Conservation (phyloP, 139 green algal species). For the Tetraselmis striata region DNA sequence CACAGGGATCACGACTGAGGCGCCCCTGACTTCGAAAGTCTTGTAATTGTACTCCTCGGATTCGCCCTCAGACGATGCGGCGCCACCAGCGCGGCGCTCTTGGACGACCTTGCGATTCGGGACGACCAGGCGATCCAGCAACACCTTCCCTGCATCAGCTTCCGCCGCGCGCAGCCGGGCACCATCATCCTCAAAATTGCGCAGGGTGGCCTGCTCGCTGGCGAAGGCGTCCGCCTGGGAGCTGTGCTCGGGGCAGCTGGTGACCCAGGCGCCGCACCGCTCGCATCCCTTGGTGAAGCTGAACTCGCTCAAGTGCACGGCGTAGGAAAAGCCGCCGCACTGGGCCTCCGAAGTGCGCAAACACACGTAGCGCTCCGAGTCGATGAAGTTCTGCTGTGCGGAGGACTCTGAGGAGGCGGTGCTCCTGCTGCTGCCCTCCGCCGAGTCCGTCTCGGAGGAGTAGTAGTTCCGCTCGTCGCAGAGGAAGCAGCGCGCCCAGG, state of each 20-base stretch:
- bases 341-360: not conserved
- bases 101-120: no score
- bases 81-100: no score
- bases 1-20: no score
- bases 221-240: not conserved
- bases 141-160: no score
- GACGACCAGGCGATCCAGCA: no score
- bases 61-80: no score
- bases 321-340: not conserved
- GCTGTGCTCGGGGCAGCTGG: not conserved
- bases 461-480: not conserved
- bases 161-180: no score
- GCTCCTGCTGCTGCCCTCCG: not conserved
- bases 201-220: not conserved
- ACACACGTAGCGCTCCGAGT: not conserved
- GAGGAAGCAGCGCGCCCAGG: not conserved
- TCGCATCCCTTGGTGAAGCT: not conserved
- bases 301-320: not conserved
- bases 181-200: not conserved
- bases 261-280: not conserved
- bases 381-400: not conserved
- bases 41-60: no score
- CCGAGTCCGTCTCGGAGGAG: not conserved
- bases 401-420: not conserved
- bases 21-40: no score